phyloP scores from a whole-genome alignment of 768 basidiomycete genomes.

The Mycena kentingensis region DNA sequence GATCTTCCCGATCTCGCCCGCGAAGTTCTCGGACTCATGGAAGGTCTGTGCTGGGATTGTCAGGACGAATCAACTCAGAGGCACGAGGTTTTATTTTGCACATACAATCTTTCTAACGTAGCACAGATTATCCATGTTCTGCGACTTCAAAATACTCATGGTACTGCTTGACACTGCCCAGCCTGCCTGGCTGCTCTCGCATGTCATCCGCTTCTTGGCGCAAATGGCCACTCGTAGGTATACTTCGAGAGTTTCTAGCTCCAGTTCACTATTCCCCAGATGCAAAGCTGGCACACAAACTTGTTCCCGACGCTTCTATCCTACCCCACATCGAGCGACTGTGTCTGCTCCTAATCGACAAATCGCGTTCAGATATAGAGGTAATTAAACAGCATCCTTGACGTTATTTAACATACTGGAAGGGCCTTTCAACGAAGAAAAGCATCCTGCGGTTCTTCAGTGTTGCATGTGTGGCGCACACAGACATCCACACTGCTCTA shows the following conservation, averaged over 20 bases:
- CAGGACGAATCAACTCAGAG: constrained; percentile 44
- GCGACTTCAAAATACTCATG: constrained; percentile 43
- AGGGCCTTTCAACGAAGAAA: constrained; percentile 30
- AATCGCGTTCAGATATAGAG: constrained; percentile 39
- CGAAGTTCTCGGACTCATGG: constrained; percentile 49
- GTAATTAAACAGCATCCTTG: constrained; percentile 30
- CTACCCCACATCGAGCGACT: constrained; percentile 50
- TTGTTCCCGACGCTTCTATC: constrained; percentile 42
- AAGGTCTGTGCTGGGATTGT: constrained; percentile 52
- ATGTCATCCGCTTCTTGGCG: constrained; percentile 51
- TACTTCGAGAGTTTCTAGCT: constrained; percentile 5
- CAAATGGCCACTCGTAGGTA: constrained; percentile 58
- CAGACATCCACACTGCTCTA: constrained; percentile 40
- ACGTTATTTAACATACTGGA: not conserved
- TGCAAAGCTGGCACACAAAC: constrained; percentile 39
- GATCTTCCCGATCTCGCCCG: constrained; percentile 34
- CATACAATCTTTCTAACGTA: not conserved
- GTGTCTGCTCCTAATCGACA: constrained; percentile 46
- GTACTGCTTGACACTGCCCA: constrained; percentile 53
- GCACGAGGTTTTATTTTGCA: constrained; percentile 29
- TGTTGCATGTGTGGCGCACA: constrained; percentile 41
- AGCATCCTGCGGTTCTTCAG: constrained; percentile 44
- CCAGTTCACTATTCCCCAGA: constrained; percentile 35
- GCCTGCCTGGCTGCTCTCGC: constrained; percentile 52
- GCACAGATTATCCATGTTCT: constrained; percentile 36